Base-by-base conservation (phyloP, 352 stramenopile genomes). In the Albugo laibachii region DNA sequence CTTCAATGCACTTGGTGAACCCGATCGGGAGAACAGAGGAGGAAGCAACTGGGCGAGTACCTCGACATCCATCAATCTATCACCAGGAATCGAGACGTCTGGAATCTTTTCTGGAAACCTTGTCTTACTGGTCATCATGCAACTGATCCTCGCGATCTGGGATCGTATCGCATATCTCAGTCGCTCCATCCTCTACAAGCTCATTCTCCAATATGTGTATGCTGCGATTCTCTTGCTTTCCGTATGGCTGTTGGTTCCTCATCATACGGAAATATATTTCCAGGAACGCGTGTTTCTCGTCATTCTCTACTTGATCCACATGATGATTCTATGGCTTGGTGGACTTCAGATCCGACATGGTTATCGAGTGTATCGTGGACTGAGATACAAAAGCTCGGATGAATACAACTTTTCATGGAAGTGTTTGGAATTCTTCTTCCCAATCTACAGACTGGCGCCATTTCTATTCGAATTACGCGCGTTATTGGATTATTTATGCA, bases 381-480 rank as follows among this genome's bases (percentile, higher is more conserved):
- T 71, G 42, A 67, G 65, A 48, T 88, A 82, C 60, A 52, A 41
- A 36, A 85, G 86, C 51, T 81, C 84, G 59, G 70, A 49, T 1
- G 49, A 55, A 11, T 54, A 69, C 46, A 81, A 52, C 11, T 48
- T 59, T 2, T 69, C 76, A 47, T 73, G 63, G 2, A 61, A 52
- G 15, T 20, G 79, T 21, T 69, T 57, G 42, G 74, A 89, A 51
- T 79, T 52, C 36, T 44, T 80, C 13, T 89, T 83, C 47, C 61
- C 67, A 24, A 56, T 92, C 8, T 73, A 85, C 49, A 83, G 86
- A 73, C 45, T 73, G 31, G 74, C 68, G 0, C 79, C 79, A 27
- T 92, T 92, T 48, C 52, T 88, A n/a, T 92, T 92, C 50, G 79
- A 92, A 38, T 85, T 89, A 71, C 79, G 79, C 2, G 72, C 79